Conservation (phyloP, 805 yeast genomes). For the Phaffomyces opuntiae region DNA sequence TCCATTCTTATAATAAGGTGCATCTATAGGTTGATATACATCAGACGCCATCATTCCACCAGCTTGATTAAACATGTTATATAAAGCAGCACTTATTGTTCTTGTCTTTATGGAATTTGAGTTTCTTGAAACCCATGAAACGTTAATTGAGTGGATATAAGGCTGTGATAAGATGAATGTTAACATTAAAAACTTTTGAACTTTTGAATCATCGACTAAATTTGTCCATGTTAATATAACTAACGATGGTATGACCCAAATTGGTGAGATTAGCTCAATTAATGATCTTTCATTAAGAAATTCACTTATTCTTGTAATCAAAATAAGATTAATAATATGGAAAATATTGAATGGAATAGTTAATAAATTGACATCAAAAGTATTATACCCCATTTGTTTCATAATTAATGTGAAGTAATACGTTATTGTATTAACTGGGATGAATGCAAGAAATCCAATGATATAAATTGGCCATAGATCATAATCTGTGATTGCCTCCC, state of each 20-base stretch:
- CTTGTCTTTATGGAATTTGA: slow-evolving; percentile 57
- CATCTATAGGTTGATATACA: slow-evolving; percentile 50
- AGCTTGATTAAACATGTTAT: slow-evolving; percentile 57
- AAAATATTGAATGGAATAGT: slow-evolving; percentile 43
- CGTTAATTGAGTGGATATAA: slow-evolving; percentile 32
- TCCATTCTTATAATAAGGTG: slow-evolving; percentile 55
- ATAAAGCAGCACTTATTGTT: slow-evolving; percentile 58
- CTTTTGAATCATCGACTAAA: slow-evolving; percentile 35
- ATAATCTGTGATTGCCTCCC: slow-evolving; percentile 37
- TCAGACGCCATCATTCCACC: slow-evolving; percentile 48
- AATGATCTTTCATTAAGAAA: slow-evolving; percentile 26
- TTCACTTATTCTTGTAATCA: slow-evolving; percentile 33
- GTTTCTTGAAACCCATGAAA: slow-evolving; percentile 56
- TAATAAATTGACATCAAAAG: slow-evolving; percentile 45
- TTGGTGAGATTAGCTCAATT: slow-evolving; percentile 19
- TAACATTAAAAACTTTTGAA: slow-evolving; percentile 23
- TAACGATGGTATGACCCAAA: slow-evolving; percentile 33
- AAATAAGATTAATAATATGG: slow-evolving; percentile 29
- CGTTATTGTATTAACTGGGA: slow-evolving; percentile 31
- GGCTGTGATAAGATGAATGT: too few relatives aligned
- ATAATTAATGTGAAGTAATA: slow-evolving; percentile 44
- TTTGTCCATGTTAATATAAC: slow-evolving; percentile 27
- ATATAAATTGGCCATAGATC: slow-evolving; percentile 50
- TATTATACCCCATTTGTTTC: slow-evolving; percentile 42
- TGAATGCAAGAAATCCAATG: slow-evolving; percentile 36